Conservation (phyloP, 179 eudicot genomes). For the Carnegiea gigantea region DNA sequence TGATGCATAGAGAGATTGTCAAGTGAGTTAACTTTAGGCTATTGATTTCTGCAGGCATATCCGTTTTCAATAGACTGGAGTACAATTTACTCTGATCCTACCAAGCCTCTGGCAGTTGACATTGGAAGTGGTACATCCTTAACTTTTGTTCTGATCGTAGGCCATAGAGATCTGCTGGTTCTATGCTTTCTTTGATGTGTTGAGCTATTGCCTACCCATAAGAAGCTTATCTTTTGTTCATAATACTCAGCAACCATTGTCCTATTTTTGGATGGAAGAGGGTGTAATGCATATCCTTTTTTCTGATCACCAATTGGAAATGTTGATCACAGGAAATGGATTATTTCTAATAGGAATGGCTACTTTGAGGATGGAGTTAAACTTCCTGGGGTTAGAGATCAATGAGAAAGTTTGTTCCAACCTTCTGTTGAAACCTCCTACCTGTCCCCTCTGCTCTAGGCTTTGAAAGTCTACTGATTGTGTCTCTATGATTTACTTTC, state of each 20-base stretch:
- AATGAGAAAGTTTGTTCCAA: slow-evolving; percentile 46
- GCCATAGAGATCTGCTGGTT: background rate
- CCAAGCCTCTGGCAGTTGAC: slow-evolving; percentile 70
- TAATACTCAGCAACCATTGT: background rate
- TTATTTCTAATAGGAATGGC: slow-evolving; percentile 74
- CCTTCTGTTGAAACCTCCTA: background rate
- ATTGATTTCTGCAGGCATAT: slow-evolving; percentile 67
- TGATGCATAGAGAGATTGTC: background rate
- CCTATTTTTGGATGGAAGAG: background rate
- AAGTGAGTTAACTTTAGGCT: background rate
- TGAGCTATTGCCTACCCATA: background rate
- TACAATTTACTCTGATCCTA: slow-evolving; percentile 45
- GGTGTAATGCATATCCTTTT: background rate
- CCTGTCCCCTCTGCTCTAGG: slow-evolving; percentile 8
- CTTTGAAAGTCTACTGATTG: background rate
- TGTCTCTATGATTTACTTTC: slow-evolving; percentile 30
- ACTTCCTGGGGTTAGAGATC: slow-evolving; percentile 83
- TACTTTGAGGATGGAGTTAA: slow-evolving; percentile 47
- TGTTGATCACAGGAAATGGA: slow-evolving; percentile 67
- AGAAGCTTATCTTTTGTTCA: background rate
- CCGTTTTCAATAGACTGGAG: slow-evolving; percentile 68
- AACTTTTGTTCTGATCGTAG: background rate
- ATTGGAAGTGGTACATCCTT: slow-evolving; percentile 77
- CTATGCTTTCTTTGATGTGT: background rate
- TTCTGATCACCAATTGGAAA: slow-evolving; percentile 8